Evolutionary conservation across 1,284 basidiomycete genomes (phyloP), one percentile per base, ranked within the genome.

Genomic region (Microbotryomycetes sp.): DNA sequence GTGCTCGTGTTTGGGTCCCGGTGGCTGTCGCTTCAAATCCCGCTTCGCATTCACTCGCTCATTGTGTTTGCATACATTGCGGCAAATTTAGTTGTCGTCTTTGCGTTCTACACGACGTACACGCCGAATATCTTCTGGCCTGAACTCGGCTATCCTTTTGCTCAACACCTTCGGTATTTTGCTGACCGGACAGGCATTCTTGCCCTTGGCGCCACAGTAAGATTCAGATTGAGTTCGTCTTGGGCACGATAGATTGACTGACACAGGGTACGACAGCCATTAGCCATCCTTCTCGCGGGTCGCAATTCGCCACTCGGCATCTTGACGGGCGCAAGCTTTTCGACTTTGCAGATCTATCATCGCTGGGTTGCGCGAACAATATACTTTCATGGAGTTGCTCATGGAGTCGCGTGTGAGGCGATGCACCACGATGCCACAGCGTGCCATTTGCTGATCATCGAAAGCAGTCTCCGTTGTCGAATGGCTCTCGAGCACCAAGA

Each of bases 261-360:
- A n/a, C n/a, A n/a, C n/a, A n/a, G n/a, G n/a, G n/a, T n/a, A n/a
- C n/a, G n/a, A n/a, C n/a, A n/a, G n/a, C n/a, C n/a, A n/a, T n/a
- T n/a, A n/a, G n/a, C n/a, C n/a, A n/a, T n/a, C n/a, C n/a, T n/a
- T n/a, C n/a, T n/a, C n/a, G n/a, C n/a, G n/a, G n/a, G n/a, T n/a
- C n/a, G n/a, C n/a, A n/a, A n/a, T n/a, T n/a, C 70, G 28, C 55
- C 73, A 3, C 73, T 75, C 15, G 64, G 68, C 11, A 64, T 69
- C 54, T 27, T 75, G 51, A 71, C 70, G 2, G 67, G 73, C 6
- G 58, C 72, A 26, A n/a, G 56, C 21, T 73, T 72, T 64, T 66
- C 71, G 54, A 71, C 67, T 11, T 57, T 70, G 21, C 72, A 74
- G 64, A 65, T 75, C 2, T 70, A 72, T 28, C 75, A 76, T 51